These are phyloP conservation scores for Halteria grandinella DNA, from an alignment of 73 alveolate genomes.

Conservation along the genomic window DNA sequence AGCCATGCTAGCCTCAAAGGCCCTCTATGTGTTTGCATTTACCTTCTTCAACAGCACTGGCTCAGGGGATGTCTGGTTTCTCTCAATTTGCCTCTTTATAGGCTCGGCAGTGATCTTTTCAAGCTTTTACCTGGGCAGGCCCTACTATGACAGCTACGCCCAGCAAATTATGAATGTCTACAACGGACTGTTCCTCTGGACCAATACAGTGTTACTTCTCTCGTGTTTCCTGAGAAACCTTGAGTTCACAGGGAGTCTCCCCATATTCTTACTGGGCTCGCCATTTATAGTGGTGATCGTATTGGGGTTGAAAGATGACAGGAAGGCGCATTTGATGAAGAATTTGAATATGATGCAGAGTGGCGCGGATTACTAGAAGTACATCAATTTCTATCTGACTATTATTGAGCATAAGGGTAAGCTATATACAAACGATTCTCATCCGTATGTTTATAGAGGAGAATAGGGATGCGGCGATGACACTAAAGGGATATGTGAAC, in stretches of 20 bases:
- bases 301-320: constrained; percentile 74
- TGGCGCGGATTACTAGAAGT: constrained; percentile 77
- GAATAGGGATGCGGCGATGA: constrained; percentile 81
- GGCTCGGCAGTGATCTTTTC: constrained; percentile 41
- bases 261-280: constrained; percentile 78
- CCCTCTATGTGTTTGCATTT: constrained; percentile 46
- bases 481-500: constrained; percentile 89
- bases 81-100: constrained; percentile 4
- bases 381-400: constrained; percentile 80
- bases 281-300: constrained; percentile 75
- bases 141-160: constrained; percentile 29
- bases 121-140: not conserved
- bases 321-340: constrained; percentile 71
- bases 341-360: constrained; percentile 73
- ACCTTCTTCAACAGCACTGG: constrained; percentile 7
- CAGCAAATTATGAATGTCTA: constrained; percentile 5
- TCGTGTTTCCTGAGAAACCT: constrained; percentile 72
- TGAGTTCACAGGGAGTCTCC: constrained; percentile 82
- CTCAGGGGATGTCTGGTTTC: constrained; percentile 6
- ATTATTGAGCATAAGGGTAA: constrained; percentile 70
- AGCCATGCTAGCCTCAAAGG: not conserved
- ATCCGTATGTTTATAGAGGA: constrained; percentile 45
- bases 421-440: constrained; percentile 1
- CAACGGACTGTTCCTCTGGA: constrained; percentile 65
- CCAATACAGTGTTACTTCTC: constrained; percentile 66